phyloP scores from a whole-genome alignment of 257 asterid genomes.

The Prunella vulgaris region DNA sequence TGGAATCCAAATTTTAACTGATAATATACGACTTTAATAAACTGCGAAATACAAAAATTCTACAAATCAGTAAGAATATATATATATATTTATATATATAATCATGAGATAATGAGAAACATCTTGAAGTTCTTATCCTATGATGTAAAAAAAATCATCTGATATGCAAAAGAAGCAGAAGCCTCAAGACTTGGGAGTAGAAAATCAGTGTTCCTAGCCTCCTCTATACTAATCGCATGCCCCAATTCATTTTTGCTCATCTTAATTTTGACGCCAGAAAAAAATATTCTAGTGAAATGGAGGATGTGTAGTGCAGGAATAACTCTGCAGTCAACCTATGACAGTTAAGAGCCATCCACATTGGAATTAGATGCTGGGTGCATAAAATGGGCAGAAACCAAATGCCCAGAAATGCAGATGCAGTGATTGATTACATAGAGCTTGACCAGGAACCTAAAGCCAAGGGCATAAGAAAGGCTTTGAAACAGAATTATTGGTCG shows the following conservation, averaged over 20 bases:
- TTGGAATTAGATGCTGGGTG: neutral
- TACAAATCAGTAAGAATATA: slow-evolving; percentile 18
- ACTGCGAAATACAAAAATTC: slow-evolving; percentile 44
- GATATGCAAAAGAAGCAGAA: neutral
- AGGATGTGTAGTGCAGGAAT: neutral
- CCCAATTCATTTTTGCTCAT: neutral
- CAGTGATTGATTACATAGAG: neutral
- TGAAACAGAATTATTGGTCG: neutral
- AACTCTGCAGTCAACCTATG: neutral
- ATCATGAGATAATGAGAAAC: slow-evolving; percentile 9
- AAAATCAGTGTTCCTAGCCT: neutral
- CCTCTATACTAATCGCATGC: neutral
- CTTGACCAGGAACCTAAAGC: neutral
- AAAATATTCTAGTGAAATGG: neutral
- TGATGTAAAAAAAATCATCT: neutral
- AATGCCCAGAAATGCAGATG: neutral
- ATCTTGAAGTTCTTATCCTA: neutral
- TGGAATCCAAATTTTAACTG: slow-evolving; percentile 77
- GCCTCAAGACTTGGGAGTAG: neutral
- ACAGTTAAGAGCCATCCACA: neutral
- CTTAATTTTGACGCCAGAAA: neutral
- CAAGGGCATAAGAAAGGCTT: too few species aligned
- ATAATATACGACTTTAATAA: slow-evolving; percentile 59
- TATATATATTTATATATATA: neutral
- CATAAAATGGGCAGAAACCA: neutral